Evolutionary conservation across 1,284 basidiomycete genomes (phyloP), one percentile per base, ranked within the genome.

Genomic region (Hypsizygus ulmarius): DNA sequence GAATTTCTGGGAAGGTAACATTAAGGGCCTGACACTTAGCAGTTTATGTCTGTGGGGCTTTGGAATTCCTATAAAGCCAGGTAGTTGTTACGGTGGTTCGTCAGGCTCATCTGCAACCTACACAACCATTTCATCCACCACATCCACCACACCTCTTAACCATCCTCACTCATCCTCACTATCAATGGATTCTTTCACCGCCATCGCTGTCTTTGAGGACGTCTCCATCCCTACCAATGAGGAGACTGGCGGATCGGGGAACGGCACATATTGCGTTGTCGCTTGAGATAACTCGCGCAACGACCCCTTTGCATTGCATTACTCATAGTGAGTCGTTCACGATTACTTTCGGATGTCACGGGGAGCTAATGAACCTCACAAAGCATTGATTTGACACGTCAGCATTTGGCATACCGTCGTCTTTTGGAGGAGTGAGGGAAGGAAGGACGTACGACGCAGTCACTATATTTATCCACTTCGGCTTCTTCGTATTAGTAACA

Each of bases 281-380:
- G 41, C 41, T 43, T 43, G 41, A 43, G 41, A 43, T 34, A 43
- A n/a, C 41, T 34, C 30, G 41, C 41, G 29, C 41, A 34, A 33
- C 39, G 34, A 14, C 14, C 14, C 18, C 25, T 4, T 25, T 7
- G 21, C 21, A 25, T 25, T 25, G 21, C 21, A 25, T 25, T 25
- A 25, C 21, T 25, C 21, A 25, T 25, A 25, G 21, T 25, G 21
- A 25, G 21, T 25, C 7, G 21, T 7, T 25, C 21, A 25, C 7
- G 7, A 25, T 25, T 25, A 4, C 21, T 25, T 25, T 25, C 21
- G 21, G 21, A 25, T 25, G 21, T 25, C 7, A n/a, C 21, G 21
- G 21, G 21, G 21, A 25, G 21, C 21, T 25, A 25, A 25, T 25
- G 4, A 4, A 25, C 7, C 21, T 25, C 21, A 25, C 21, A 25